phyloP scores from a whole-genome alignment of 805 yeast genomes.

The Citeromyces nyonsensis region DNA sequence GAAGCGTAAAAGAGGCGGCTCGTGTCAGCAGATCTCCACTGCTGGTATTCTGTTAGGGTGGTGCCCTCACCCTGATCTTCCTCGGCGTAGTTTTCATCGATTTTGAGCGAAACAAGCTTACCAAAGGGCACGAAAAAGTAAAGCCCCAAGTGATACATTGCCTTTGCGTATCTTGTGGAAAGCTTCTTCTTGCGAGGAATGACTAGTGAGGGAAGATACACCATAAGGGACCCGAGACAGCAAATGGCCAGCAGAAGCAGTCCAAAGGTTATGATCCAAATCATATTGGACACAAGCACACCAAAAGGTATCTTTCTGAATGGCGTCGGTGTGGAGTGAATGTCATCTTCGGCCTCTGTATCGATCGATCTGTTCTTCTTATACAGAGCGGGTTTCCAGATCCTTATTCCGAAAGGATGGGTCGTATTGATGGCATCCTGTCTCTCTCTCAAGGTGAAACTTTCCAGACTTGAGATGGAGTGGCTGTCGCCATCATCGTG shows the following conservation, averaged over 20 bases:
- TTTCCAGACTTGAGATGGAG: constrained; percentile 43
- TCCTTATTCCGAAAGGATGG: constrained; percentile 95
- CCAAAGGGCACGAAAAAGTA: constrained; percentile 84
- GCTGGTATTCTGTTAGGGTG: constrained; percentile 66
- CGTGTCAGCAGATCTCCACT: constrained; percentile 75
- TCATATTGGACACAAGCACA: constrained; percentile 48
- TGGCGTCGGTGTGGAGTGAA: constrained; percentile 53
- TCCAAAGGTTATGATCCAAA: constrained; percentile 73
- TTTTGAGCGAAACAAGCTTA: constrained; percentile 61
- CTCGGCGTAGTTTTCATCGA: constrained; percentile 64
- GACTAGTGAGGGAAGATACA: constrained; percentile 23
- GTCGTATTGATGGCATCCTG: constrained; percentile 94
- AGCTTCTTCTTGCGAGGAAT: constrained; percentile 24
- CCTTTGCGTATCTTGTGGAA: constrained; percentile 46
- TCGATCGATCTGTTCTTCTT: constrained; percentile 89
- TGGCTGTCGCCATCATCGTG: constrained; percentile 15
- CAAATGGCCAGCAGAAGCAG: constrained; percentile 39
- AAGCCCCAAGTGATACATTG: constrained; percentile 46
- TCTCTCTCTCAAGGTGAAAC: constrained; percentile 78
- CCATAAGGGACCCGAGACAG: constrained; percentile 25
- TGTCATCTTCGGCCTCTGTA: constrained; percentile 81
- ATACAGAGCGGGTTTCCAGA: constrained; percentile 96
- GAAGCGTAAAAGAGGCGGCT: constrained; percentile 76
- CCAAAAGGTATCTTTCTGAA: constrained; percentile 38
- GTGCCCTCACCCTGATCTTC: constrained; percentile 90